Base-by-base conservation (phyloP, 164 flowering plant species). In the Nymphaea colorata region DNA sequence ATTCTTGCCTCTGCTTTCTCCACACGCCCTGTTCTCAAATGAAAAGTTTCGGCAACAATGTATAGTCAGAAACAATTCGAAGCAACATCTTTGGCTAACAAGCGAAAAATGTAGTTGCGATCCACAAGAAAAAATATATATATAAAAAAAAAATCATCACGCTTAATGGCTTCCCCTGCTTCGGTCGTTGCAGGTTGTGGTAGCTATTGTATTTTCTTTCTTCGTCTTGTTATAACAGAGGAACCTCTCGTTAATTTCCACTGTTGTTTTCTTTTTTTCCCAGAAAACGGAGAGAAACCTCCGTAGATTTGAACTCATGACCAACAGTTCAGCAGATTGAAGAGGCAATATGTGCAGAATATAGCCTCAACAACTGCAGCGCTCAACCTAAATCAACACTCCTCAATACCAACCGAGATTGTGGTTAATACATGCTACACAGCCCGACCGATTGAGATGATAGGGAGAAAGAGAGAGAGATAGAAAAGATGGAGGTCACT, bases 1-100 rank as follows among this genome's bases (percentile, higher is more conserved):
- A 41, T 16, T 42, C 70, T 68, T 44, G 57, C 70, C 43, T 59
- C 64, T n/a, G 61, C 61, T 41, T n/a, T 59, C 62, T 25, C 62
- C 62, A 36, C 69, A 6, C 42, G 12, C 62, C 43, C 60, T 14
- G 55, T 42, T 42, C 45, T 57, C 53, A 25, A 25, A 25, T 0
- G 36, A 25, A 25, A 25, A 25, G 36, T 25, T 25, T 47, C 55
- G 12, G 55, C 7, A 47, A 47, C 36, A 25, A 25, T 25, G 36
- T 25, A 47, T 5, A 3, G 12, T 47, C 7, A 47, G 55, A 47
- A 47, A 47, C 7, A 6, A 6, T 12, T 47, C 55, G 3, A 12
- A 6, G 7, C 55, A 47, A 47, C 5, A 47, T 47, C 12, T 4
- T 47, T 2, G 7, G 55, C 5, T 7, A 5, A 45, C 53, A 45